Base-by-base conservation (phyloP, 805 yeast species). In the Starmera quercuum region DNA sequence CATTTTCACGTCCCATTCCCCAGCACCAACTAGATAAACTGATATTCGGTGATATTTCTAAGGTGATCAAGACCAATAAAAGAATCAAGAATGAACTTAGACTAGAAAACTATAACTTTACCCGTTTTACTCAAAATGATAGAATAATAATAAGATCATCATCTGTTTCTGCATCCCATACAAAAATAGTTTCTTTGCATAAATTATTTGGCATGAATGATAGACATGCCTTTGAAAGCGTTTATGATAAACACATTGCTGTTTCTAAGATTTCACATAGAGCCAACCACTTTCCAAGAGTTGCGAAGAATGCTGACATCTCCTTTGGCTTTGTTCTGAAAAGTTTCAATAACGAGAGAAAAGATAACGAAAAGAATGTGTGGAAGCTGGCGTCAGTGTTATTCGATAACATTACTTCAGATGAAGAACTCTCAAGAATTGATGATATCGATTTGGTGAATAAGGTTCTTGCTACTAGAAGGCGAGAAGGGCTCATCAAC, bases 381-480 rank as follows among this genome's bases (percentile, higher is more conserved):
- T 71, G 86, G 74, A 61, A 64, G n/a, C 58, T 83, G 28, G 71
- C 81, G 1, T 71, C 83, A 1, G 66, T 75, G 15, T 59, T 87
- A 28, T 82, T 82, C 55, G 84, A 77, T 49, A 59, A 60, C 14
- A 40, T 48, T 18, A 30, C 31, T 5, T 17, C 32, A 1, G 22
- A 35, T 16, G 41, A 41, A 9, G 43, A 54, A 5, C 30, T 50
- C 6, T 45, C 46, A 5, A 40, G 37, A 8, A 42, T 50, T 14
- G 40, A 46, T 16, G 46, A 53, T 33, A 29, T 43, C 12, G 46
- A 36, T 1, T 45, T 53, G 29, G 31, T 45, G 10, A 40, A 26
- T 15, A 44, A 47, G 28, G 44, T 64, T 17, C 35, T 52, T 20
- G 63, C 55, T 36, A 53, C 45, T 26, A 42, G 44, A 25, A 66